Percentiles rank a stretch among this genome's conserved stretches.
Evolutionary conservation across 2,329 filamentous ascomycete species (phyloP).

Genomic region (Apiospora rasikravindrae): DNA sequence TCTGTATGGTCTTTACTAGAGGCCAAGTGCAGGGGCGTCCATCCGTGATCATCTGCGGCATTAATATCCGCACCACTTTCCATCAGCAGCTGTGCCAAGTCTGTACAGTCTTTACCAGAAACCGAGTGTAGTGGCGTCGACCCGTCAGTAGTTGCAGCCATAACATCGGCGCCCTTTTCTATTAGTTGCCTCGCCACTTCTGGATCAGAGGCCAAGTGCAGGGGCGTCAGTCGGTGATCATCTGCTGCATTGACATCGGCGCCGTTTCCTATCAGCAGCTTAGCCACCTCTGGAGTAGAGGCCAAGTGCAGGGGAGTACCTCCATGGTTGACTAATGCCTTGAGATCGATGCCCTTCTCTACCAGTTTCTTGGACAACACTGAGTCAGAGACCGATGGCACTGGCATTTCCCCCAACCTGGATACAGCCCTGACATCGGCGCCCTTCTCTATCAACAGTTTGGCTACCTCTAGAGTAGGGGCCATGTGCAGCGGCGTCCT

Average conservation of each 20-base stretch:
- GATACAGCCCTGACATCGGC: background rate
- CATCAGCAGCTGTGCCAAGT: background rate
- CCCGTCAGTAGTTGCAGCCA: too few relatives aligned
- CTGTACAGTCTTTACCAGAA: background rate
- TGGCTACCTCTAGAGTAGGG: background rate
- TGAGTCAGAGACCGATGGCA: too few relatives aligned
- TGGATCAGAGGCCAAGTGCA: conserved; percentile 1
- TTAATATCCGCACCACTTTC: background rate
- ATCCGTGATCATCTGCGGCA: background rate
- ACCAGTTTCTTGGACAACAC: too few relatives aligned
- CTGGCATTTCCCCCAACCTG: too few relatives aligned
- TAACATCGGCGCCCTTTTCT: background rate
- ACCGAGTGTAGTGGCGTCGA: background rate
- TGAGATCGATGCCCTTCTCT: background rate
- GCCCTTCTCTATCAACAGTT: background rate
- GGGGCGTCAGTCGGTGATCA: background rate
- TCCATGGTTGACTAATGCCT: background rate
- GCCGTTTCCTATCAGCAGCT: background rate
- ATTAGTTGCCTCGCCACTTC: background rate
- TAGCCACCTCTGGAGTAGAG: too few relatives aligned
- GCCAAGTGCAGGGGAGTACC: too few relatives aligned
- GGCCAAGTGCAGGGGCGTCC: background rate
- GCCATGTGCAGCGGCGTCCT: background rate
- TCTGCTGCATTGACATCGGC: background rate
- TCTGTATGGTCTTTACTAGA: background rate